Percentiles rank a stretch among this genome's conserved stretches.
Conservation (phyloP, 495 filamentous ascomycete genomes). For the Penicillium coprophilum region DNA sequence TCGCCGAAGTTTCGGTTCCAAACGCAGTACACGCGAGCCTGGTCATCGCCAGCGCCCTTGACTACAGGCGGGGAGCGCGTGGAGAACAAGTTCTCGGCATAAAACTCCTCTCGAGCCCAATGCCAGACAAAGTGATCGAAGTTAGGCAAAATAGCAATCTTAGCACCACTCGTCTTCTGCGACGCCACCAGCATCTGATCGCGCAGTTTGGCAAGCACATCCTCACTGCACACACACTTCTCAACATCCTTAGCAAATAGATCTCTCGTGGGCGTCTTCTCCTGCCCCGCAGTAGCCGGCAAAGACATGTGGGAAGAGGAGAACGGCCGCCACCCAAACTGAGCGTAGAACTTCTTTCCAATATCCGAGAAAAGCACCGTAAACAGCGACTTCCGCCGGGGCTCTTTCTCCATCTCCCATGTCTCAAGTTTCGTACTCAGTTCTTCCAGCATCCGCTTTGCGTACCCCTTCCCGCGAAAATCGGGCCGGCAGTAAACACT, state of each 20-base stretch:
- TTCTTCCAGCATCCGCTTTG: conserved; percentile 65
- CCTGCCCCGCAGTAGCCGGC: conserved; percentile 36
- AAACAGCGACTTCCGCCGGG: conserved; percentile 49
- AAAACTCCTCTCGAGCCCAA: conserved; percentile 82
- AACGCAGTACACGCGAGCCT: conserved; percentile 66
- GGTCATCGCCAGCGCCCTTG: conserved; percentile 66
- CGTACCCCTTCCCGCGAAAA: conserved; percentile 76
- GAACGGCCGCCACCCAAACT: conserved; percentile 76
- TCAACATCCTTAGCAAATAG: conserved; percentile 34
- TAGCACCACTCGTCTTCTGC: conserved; percentile 31
- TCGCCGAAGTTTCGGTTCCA: conserved; percentile 76
- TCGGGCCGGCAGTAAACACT: conserved; percentile 80
- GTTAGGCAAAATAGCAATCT: conserved; percentile 71
- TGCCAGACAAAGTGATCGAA: conserved; percentile 79
- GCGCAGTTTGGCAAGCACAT: conserved; percentile 32
- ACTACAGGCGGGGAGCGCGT: conserved; percentile 47
- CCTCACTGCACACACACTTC: conserved; percentile 36
- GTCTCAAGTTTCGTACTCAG: conserved; percentile 51
- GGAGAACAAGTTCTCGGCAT: conserved; percentile 53
- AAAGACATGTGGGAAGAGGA: conserved; percentile 69
- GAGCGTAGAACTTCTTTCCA: conserved; percentile 87
- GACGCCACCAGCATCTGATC: conserved; percentile 36
- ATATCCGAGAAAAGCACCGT: conserved; percentile 91
- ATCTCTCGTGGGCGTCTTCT: conserved; percentile 22
- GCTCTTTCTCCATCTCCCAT: conserved; percentile 49